These are phyloP conservation scores for Boehmeria nivea DNA, from an alignment of 306 rosid genomes.

Conservation along the genomic window DNA sequence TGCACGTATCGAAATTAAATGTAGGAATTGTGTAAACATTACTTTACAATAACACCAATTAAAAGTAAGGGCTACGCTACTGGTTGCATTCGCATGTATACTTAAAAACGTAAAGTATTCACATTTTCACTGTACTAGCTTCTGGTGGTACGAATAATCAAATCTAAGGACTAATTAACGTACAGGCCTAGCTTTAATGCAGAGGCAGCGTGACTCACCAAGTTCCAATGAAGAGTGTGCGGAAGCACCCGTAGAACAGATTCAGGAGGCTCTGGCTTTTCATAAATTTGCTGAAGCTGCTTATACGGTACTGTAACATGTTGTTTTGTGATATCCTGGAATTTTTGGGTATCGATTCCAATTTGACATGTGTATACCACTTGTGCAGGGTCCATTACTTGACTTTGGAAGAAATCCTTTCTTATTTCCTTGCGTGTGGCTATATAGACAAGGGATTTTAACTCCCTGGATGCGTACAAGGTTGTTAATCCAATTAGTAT, in stretches of 20 bases:
- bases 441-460: constrained; percentile 80
- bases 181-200: constrained; percentile 82
- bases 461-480: constrained; percentile 83
- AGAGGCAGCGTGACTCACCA: constrained; percentile 36
- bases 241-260: constrained; percentile 47
- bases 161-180: constrained; percentile 19
- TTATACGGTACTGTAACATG: constrained; percentile 55
- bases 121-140: constrained; percentile 1
- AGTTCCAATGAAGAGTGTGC: constrained; percentile 37
- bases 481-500: constrained; percentile 42
- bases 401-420: constrained; percentile 87
- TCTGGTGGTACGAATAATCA: constrained; percentile 2
- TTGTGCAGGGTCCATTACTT: constrained; percentile 86
- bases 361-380: constrained; percentile 16
- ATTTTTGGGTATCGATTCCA: constrained; percentile 1
- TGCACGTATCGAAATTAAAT: neutral
- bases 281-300: constrained; percentile 97
- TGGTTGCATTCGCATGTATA: no score
- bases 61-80: no score
- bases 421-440: constrained; percentile 76
- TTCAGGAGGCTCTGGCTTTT: constrained; percentile 74
- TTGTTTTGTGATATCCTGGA: constrained; percentile 1
- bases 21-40: neutral
- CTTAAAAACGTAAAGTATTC: neutral
- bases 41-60: no score